Conservation (phyloP, 1,284 basidiomycete species). For the Abortiporus biennis region DNA sequence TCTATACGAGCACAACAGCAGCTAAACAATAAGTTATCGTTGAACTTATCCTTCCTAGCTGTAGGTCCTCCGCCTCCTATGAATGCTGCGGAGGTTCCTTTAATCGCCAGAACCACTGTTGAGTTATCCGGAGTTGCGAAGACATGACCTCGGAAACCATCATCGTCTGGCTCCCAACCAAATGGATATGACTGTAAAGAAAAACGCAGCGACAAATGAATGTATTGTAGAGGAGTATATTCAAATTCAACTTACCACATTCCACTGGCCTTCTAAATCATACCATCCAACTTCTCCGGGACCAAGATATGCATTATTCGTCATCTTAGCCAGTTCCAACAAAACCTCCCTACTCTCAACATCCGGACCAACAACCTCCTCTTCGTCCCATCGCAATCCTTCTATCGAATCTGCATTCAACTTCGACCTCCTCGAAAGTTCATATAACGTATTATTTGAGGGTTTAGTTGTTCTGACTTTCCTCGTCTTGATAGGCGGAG, state of each 20-base stretch:
- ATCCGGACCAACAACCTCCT: constrained; percentile 62
- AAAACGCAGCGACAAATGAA: neutral
- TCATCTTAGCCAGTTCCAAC: constrained; percentile 88
- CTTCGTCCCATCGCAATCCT: constrained; percentile 52
- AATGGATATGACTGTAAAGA: constrained; percentile 66
- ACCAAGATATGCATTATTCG: constrained; percentile 82
- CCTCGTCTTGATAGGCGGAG: constrained; percentile 47
- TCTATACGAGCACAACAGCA: constrained; percentile 96
- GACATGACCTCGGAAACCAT: constrained; percentile 90
- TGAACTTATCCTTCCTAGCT: constrained; percentile 85
- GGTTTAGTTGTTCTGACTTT: constrained; percentile 42
- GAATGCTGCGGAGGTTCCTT: constrained; percentile 84
- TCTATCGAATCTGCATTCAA: constrained; percentile 37
- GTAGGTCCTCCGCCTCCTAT: constrained; percentile 85
- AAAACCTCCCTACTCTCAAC: constrained; percentile 74
- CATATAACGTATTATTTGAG: constrained; percentile 14
- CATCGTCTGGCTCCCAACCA: constrained; percentile 86
- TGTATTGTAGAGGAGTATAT: neutral
- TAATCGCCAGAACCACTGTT: constrained; percentile 88
- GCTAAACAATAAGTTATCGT: constrained; percentile 95
- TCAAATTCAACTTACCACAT: constrained; percentile 38
- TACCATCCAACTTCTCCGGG: constrained; percentile 71
- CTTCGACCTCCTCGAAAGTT: constrained; percentile 40
- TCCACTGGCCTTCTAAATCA: constrained; percentile 63
- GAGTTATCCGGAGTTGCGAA: constrained; percentile 80